phyloP scores from a whole-genome alignment of 2,329 filamentous ascomycete genomes.

The Trichoderma semiorbis region DNA sequence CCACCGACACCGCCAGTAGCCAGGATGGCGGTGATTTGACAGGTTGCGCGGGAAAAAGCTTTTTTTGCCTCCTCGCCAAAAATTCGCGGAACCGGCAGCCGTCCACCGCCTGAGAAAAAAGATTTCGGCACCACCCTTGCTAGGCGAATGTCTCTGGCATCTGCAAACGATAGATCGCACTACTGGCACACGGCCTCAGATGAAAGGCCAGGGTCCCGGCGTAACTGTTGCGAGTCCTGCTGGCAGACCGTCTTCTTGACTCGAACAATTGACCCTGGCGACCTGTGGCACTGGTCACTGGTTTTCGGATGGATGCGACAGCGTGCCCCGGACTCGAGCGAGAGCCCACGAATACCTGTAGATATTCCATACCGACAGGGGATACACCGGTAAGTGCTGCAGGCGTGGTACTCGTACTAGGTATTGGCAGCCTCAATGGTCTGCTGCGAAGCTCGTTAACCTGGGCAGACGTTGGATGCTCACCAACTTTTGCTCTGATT shows the following conservation, averaged over 20 bases:
- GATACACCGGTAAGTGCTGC: neutral
- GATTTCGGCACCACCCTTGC: conserved; percentile 21
- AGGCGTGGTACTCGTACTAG: neutral
- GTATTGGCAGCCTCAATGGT: neutral
- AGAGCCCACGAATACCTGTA: neutral
- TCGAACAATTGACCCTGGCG: conserved; percentile 2
- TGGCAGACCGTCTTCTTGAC: conserved; percentile 6
- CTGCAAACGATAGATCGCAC: conserved; percentile 18
- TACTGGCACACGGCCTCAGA: neutral
- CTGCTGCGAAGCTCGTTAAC: neutral
- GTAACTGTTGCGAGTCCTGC: neutral
- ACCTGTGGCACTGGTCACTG: conserved; percentile 14
- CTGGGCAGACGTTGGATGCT: neutral
- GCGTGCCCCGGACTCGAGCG: conserved; percentile 11
- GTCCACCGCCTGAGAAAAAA: conserved; percentile 15
- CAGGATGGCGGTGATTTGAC: conserved; percentile 12
- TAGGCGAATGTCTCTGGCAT: conserved; percentile 14
- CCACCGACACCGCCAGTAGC: conserved; percentile 16
- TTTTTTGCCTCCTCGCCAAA: conserved; percentile 16
- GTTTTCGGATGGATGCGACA: conserved; percentile 14
- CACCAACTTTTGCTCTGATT: conserved; percentile 11
- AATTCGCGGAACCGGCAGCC: conserved; percentile 21
- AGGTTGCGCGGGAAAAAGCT: conserved; percentile 14
- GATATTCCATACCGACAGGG: conserved; percentile 2
- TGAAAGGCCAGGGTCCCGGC: neutral